Conservation (phyloP, 495 filamentous ascomycete genomes). For the Cetradonia linearis region DNA sequence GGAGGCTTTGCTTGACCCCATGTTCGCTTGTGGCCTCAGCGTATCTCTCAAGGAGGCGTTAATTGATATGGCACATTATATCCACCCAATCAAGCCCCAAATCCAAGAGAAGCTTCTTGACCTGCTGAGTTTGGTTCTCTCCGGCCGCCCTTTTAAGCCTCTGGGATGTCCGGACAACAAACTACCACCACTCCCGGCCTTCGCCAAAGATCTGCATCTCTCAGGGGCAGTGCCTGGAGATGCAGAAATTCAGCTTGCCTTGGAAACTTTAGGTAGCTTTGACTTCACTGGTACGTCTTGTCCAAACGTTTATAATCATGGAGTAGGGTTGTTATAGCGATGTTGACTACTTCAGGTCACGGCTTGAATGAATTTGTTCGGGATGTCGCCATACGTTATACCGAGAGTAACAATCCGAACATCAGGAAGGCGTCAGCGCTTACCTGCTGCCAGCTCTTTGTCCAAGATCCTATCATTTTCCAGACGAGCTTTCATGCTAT, state of each 20-base stretch:
- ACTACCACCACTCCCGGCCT: conserved; percentile 56
- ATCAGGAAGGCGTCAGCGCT: conserved; percentile 90
- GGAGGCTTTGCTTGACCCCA: conserved; percentile 87
- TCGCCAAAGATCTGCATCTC: conserved; percentile 71
- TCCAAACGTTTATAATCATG: background rate
- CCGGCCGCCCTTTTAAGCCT: conserved; percentile 81
- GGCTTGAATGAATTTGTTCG: conserved; percentile 96
- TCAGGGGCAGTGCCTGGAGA: conserved; percentile 57
- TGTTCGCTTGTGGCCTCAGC: conserved; percentile 91
- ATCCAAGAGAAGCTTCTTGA: conserved; percentile 93
- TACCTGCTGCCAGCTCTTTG: conserved; percentile 95
- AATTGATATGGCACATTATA: conserved; percentile 97
- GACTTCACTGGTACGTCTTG: conserved; percentile 63
- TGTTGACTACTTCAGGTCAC: conserved; percentile 46
- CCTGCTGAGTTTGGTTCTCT: conserved; percentile 87
- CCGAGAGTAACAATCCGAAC: conserved; percentile 87
- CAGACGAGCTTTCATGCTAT: conserved; percentile 95
- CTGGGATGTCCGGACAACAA: conserved; percentile 75
- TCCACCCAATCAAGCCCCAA: conserved; percentile 80
- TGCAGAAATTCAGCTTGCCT: conserved; percentile 78
- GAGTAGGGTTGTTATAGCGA: conserved; percentile 13
- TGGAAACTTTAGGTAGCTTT: conserved; percentile 90
- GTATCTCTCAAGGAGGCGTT: conserved; percentile 87
- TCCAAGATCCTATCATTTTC: conserved; percentile 91
- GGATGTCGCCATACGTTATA: conserved; percentile 95